A percentile compares a stretch with the other conserved stretches of the same genome.
These are phyloP conservation scores for Aphanomyces stellatus DNA, from an alignment of 352 stramenopile genomes.

Conservation along the genomic window DNA sequence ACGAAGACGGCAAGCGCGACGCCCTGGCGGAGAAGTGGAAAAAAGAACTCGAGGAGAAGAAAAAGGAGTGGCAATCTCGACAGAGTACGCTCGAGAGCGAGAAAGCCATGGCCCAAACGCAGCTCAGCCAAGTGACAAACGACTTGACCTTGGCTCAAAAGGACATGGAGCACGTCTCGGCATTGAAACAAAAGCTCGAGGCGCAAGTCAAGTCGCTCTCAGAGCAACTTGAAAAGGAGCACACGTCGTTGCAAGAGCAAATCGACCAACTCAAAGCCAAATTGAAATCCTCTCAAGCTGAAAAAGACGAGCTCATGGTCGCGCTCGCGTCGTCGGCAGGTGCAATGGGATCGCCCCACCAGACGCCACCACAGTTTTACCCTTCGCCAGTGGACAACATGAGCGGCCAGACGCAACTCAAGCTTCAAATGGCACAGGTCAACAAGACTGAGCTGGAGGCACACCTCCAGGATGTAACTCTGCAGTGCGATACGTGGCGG, in stretches of 20 bases:
- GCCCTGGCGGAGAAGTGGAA: background rate
- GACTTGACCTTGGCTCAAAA: background rate
- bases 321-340: background rate
- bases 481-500: constrained; percentile 37
- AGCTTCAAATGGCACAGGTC: constrained; percentile 44
- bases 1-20: background rate
- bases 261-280: constrained; percentile 22
- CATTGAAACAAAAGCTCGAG: constrained; percentile 22
- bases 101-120: background rate
- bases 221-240: constrained; percentile 7
- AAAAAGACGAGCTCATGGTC: constrained; percentile 18
- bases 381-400: constrained; percentile 1
- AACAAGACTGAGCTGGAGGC: constrained; percentile 42
- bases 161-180: background rate
- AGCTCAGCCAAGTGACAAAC: background rate
- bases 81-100: background rate
- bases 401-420: constrained; percentile 28
- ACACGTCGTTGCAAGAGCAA: background rate
- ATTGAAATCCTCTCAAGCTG: constrained; percentile 18
- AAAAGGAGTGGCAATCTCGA: background rate
- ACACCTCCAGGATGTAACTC: constrained; percentile 39
- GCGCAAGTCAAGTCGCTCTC: constrained; percentile 1
- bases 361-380: background rate
- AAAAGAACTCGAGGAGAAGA: background rate
- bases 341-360: background rate